Conservation (phyloP, 1,139 yeast species). For the Yamadazyma trypodendri region DNA sequence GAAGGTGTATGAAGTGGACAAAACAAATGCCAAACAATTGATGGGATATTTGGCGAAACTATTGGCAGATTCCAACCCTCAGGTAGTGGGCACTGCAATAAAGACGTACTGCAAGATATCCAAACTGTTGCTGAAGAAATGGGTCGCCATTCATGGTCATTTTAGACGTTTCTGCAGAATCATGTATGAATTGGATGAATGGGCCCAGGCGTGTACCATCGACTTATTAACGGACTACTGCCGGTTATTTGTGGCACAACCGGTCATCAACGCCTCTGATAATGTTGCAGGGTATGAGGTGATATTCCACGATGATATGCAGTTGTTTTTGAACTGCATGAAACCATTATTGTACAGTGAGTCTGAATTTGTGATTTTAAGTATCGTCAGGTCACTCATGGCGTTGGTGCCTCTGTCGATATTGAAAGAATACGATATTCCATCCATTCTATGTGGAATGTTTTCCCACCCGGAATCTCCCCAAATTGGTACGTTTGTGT, state of each 20-base stretch:
- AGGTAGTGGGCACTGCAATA: slow-evolving; percentile 72
- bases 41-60: slow-evolving; percentile 50
- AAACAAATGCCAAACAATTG: slow-evolving; percentile 36
- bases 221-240: slow-evolving; percentile 69
- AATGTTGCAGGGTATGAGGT: no score
- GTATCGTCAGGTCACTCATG: slow-evolving; percentile 54
- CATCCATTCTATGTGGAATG: slow-evolving; percentile 48
- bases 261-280: no score
- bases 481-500: slow-evolving; percentile 36
- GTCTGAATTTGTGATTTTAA: slow-evolving; percentile 64
- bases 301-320: slow-evolving; percentile 54
- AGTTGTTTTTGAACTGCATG: slow-evolving; percentile 49
- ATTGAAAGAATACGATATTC: slow-evolving; percentile 48
- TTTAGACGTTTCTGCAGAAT: slow-evolving; percentile 60
- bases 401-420: slow-evolving; percentile 54
- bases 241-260: slow-evolving; percentile 56
- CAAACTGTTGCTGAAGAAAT: slow-evolving; percentile 34
- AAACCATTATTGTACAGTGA: slow-evolving; percentile 45
- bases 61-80: slow-evolving; percentile 60
- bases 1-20: slow-evolving; percentile 53
- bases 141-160: slow-evolving; percentile 71
- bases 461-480: slow-evolving; percentile 27
- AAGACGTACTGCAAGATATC: slow-evolving; percentile 51
- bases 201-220: slow-evolving; percentile 65
- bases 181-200: slow-evolving; percentile 63